Percentiles rank a stretch among this genome's conserved stretches.
Conservation (phyloP, 306 rosid species). For the Nissolia schottii region DNA sequence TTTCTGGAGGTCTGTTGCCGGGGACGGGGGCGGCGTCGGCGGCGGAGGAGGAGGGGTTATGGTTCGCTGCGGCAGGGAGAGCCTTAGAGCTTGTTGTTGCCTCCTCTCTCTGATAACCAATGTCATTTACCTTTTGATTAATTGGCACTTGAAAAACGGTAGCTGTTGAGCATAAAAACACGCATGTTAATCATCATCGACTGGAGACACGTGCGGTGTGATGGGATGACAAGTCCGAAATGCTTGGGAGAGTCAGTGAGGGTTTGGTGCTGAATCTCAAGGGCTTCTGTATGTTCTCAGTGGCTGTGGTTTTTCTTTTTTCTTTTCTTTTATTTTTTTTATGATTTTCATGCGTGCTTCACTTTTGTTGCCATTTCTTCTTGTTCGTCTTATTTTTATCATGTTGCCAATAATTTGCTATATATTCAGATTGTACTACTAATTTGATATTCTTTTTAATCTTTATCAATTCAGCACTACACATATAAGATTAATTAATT, state of each 20-base stretch:
- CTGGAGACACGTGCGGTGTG: too few species aligned
- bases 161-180: too few species aligned
- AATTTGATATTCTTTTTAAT: too few species aligned
- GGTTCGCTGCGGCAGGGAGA: conserved; percentile 39
- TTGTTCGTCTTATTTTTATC: background rate
- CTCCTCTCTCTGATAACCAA: conserved; percentile 60
- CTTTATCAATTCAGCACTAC: too few species aligned
- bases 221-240: conserved; percentile 40
- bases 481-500: too few species aligned
- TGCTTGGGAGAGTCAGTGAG: conserved; percentile 53
- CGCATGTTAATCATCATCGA: too few species aligned
- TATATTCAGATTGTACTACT: background rate
- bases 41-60: background rate
- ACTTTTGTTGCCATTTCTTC: conserved; percentile 16
- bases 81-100: conserved; percentile 50
- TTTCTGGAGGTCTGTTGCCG: conserved; percentile 42
- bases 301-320: conserved; percentile 19
- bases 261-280: conserved; percentile 32
- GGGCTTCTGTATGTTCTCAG: background rate
- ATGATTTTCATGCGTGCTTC: background rate
- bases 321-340: background rate
- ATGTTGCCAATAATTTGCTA: background rate
- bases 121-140: conserved; percentile 37
- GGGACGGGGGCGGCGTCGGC: conserved; percentile 11
- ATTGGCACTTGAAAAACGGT: background rate